These are phyloP conservation scores for Punica granatum DNA, from an alignment of 345 rosid species.

Conservation along the genomic window DNA sequence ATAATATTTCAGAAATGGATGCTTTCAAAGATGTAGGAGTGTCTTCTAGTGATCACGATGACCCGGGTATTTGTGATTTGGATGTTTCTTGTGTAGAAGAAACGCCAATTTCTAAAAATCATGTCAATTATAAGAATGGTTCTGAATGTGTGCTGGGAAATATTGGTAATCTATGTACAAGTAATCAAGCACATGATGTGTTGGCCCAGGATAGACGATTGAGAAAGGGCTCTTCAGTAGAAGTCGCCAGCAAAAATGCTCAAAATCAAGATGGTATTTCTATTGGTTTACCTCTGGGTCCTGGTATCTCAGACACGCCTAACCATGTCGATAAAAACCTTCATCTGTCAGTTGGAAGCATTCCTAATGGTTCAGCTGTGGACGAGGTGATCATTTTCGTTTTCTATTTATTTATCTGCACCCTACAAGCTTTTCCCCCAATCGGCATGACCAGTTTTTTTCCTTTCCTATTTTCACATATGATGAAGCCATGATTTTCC, in stretches of 20 bases:
- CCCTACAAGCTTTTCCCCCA: not conserved
- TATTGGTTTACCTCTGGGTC: conserved; percentile 12
- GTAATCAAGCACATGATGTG: not conserved
- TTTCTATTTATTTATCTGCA: not conserved
- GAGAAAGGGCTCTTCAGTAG: conserved; percentile 4
- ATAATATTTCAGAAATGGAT: conserved; percentile 37
- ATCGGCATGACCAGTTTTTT: not conserved
- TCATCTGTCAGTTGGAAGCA: conserved; percentile 17
- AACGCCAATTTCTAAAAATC: conserved; percentile 29
- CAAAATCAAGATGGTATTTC: conserved; percentile 4
- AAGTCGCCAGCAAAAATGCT: not conserved
- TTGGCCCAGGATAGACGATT: not conserved
- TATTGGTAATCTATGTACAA: not conserved
- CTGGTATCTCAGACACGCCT: conserved; percentile 7
- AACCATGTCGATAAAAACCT: conserved; percentile 11
- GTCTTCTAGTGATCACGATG: conserved; percentile 15
- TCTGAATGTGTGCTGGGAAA: conserved; percentile 6
- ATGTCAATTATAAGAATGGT: conserved; percentile 11
- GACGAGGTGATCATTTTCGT: conserved; percentile 23
- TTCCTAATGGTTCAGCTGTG: conserved; percentile 11
- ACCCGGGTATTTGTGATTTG: conserved; percentile 14
- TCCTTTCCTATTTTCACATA: not conserved
- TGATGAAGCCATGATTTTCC: not conserved
- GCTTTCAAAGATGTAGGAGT: conserved; percentile 52
- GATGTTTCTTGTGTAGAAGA: conserved; percentile 41